Conservation (phyloP, 2,329 filamentous ascomycete genomes). For the Cercospora citrullina region DNA sequence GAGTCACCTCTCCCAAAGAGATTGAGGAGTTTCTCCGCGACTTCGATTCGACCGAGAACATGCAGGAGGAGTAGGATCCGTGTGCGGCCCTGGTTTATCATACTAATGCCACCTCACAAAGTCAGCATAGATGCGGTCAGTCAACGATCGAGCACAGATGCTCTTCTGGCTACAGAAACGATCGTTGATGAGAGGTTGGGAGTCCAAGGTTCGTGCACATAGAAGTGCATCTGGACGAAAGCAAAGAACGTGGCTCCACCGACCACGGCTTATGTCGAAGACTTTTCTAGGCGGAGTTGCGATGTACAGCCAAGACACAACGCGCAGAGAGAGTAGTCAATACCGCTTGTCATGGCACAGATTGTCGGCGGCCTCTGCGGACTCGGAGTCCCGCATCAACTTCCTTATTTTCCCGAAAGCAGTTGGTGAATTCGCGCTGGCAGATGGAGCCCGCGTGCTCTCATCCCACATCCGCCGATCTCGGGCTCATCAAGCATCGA, state of each 20-base stretch:
- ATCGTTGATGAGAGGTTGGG: neutral
- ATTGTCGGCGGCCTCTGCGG: neutral
- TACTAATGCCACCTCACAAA: neutral
- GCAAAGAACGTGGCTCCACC: neutral
- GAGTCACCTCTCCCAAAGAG: conserved; percentile 72
- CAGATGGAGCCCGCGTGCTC: neutral
- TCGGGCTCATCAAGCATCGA: neutral
- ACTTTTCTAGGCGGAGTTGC: neutral
- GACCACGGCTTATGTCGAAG: neutral
- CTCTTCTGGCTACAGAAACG: neutral
- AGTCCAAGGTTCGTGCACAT: neutral
- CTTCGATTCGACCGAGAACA: conserved; percentile 49
- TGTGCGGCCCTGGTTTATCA: neutral
- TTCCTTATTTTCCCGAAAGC: neutral
- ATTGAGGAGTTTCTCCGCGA: conserved; percentile 50
- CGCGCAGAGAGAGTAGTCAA: neutral
- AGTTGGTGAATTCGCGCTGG: neutral
- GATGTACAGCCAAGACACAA: neutral
- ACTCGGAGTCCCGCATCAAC: neutral
- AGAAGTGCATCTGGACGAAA: neutral
- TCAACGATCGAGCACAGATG: neutral
- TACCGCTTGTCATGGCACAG: neutral
- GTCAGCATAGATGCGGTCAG: neutral
- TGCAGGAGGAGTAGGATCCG: conserved; percentile 39
- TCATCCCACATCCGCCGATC: conserved; percentile 10